Evolutionary conservation across 352 stramenopile genomes (phyloP).

Genomic region (Blastocystis sp.): DNA sequence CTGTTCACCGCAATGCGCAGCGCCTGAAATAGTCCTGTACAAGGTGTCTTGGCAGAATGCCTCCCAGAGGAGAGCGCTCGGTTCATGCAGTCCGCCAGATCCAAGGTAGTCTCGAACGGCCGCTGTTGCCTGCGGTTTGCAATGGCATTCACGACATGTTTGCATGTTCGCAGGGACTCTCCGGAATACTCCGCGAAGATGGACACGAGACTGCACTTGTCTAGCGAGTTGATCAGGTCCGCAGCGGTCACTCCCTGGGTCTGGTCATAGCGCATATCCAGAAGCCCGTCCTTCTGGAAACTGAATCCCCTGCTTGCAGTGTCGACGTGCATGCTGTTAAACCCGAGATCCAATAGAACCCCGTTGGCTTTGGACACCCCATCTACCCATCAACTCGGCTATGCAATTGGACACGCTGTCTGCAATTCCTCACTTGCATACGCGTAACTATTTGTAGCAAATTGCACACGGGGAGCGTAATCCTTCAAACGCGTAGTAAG

Average conservation of each 20-base stretch:
- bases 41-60: slow-evolving; percentile 43
- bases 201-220: background rate
- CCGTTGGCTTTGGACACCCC: slow-evolving; percentile 19
- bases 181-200: slow-evolving; percentile 68
- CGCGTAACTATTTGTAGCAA: slow-evolving; percentile 20
- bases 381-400: background rate
- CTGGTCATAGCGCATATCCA: slow-evolving; percentile 72
- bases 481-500: background rate
- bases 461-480: background rate
- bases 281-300: slow-evolving; percentile 67
- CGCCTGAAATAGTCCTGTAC: slow-evolving; percentile 69
- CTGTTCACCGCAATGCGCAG: slow-evolving; percentile 72
- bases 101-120: slow-evolving; percentile 11
- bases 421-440: slow-evolving; percentile 11
- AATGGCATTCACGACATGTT: slow-evolving; percentile 37
- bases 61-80: slow-evolving; percentile 15
- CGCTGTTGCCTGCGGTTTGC: background rate
- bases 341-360: slow-evolving; percentile 71
- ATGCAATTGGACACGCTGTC: background rate
- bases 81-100: slow-evolving; percentile 5
- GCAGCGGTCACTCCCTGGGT: slow-evolving; percentile 25
- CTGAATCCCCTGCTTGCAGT: slow-evolving; percentile 68
- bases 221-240: slow-evolving; percentile 58
- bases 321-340: slow-evolving; percentile 71
- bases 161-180: slow-evolving; percentile 59